phyloP scores from a whole-genome alignment of 1,284 basidiomycete genomes.

The Malassezia obtusa region DNA sequence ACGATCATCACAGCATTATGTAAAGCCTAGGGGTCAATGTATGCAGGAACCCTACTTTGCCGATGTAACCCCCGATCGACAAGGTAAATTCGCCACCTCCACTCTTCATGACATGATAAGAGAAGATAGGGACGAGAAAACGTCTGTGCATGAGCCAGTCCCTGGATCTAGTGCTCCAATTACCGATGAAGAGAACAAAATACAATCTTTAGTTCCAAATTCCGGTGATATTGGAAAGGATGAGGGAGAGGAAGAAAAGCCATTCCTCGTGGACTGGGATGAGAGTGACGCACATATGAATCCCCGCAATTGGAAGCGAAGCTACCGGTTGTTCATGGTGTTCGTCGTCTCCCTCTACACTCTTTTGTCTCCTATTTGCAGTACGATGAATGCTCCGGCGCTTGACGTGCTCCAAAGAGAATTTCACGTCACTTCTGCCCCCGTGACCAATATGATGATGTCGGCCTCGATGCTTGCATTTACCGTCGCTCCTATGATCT shows the following conservation, averaged over 20 bases:
- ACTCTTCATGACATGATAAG: no score
- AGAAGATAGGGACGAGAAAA: no score
- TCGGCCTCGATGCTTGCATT: conserved; percentile 10
- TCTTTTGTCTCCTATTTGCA: conserved; percentile 6
- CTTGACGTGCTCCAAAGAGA: background rate
- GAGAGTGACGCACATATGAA: conserved; percentile 3
- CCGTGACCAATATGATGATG: conserved; percentile 14
- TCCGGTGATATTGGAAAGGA: background rate
- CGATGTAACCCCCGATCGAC: no score
- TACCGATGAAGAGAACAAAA: no score
- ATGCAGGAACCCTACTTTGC: no score
- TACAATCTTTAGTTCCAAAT: background rate
- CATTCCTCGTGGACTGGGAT: conserved; percentile 2
- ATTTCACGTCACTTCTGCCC: background rate
- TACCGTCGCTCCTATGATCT: conserved; percentile 4
- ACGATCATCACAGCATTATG: no score
- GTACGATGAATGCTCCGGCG: conserved; percentile 8
- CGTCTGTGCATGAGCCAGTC: no score
- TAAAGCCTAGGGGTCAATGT: no score
- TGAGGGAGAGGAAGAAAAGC: background rate
- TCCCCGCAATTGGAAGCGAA: background rate
- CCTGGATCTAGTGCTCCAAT: background rate
- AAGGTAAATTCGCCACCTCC: no score
- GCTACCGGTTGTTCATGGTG: background rate
- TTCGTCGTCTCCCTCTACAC: conserved; percentile 9